phyloP scores from a whole-genome alignment of 2,329 filamentous ascomycete species.

The Elsinoe fawcettii region DNA sequence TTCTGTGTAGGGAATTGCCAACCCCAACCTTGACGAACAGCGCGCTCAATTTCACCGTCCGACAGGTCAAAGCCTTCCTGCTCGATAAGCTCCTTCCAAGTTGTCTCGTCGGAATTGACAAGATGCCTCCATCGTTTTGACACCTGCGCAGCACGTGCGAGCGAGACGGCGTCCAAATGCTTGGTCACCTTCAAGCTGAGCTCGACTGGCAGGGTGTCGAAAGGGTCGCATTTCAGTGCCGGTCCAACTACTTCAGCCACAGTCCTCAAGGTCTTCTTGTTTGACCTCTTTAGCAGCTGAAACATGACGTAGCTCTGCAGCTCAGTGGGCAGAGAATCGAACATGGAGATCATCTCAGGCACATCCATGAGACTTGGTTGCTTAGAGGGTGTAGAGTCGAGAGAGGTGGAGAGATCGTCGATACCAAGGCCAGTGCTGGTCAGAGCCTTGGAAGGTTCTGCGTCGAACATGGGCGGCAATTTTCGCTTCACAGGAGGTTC shows the following conservation, averaged over 20 bases:
- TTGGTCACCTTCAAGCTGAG: constrained; percentile 80
- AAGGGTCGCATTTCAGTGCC: constrained; percentile 87
- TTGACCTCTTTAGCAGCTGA: constrained; percentile 80
- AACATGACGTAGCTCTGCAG: constrained; percentile 97
- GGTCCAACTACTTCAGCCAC: constrained; percentile 89
- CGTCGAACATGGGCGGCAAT: constrained; percentile 9
- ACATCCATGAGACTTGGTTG: constrained; percentile 58
- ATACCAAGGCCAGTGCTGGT: not conserved
- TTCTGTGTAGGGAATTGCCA: constrained; percentile 75
- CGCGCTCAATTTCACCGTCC: constrained; percentile 72
- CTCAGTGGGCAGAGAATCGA: constrained; percentile 82
- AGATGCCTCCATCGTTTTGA: constrained; percentile 90
- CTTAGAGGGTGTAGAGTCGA: not conserved
- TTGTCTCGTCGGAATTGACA: constrained; percentile 85
- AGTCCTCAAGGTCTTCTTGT: constrained; percentile 79
- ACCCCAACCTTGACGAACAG: constrained; percentile 88
- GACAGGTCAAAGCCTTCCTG: constrained; percentile 72
- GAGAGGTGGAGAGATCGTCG: not conserved
- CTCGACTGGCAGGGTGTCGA: constrained; percentile 75
- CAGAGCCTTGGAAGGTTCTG: not conserved
- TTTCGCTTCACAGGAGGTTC: constrained; percentile 22
- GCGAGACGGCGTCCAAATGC: constrained; percentile 75
- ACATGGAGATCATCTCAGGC: constrained; percentile 78
- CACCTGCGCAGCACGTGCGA: constrained; percentile 85
- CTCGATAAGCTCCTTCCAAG: constrained; percentile 90